Base-by-base conservation (phyloP, 805 yeast genomes). In the Candida quercuum region DNA sequence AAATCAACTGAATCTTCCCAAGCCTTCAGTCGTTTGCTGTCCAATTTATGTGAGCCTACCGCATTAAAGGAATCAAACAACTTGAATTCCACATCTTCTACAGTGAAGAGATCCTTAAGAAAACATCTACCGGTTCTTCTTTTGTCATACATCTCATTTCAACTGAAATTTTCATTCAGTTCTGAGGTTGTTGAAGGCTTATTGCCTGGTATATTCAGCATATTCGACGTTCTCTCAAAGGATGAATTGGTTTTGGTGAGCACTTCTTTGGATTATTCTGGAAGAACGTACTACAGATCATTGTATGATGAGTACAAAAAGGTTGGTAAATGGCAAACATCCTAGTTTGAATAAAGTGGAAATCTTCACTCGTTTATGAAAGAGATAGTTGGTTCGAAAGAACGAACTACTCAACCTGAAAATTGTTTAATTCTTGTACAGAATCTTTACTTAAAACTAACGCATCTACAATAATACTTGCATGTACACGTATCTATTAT, bases 31-130 rank as follows among this genome's bases (percentile, higher is more conserved):
- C 71, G 96, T 47, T 60, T 85, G 15, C 54, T 87, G 32, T 63
- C 70, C 17, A 81, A 82, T 48, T 61, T 83, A 24, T 86, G 95
- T 63, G 94, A 86, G 48, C 95, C 95, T 3, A 66, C 72, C 9
- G 57, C 62, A 43, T 57, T 32, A 41, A 31, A 41, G 33, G 59
- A 46, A 36, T 53, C 56, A 4, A 41, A 63, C 0, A 59, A 49
- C 1, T 57, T 84, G 38, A 78, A 69, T 17, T 74, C 91, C 0
- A 67, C 77, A 1, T 57, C 79, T 0, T 65, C 80, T 1, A 45
- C 71, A 8, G 67, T 78, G 33, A 83, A 80, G 45, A 68, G 72
- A 35, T 70, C 78, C 3, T 57, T 89, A 41, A 72, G 95, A 51
- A 78, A 71, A 41, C 76, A 80, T 48, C 55, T 81, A 3, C 81